Evolutionary conservation across 306 rosid species (phyloP), one percentile per base, ranked within the genome.

Genomic region (Trifolium repens): DNA sequence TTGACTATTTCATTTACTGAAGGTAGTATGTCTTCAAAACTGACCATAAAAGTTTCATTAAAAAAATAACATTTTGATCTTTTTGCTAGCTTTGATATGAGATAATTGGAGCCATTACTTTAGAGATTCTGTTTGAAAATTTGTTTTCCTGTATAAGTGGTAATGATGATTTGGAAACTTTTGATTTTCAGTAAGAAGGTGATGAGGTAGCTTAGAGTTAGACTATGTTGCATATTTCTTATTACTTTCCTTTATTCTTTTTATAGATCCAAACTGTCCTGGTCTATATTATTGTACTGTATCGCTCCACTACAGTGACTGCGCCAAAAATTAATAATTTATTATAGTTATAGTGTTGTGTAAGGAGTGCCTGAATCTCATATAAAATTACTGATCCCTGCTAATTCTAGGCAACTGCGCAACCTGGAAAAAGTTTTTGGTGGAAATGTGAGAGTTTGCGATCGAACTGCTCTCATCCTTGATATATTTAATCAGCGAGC

Each of bases 401-500:
- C 67, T 27, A 60, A 74, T 78, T 64, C 43, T 78, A 94, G 97
- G 91, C 99, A 90, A 85, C 75, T 94, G 83, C 91, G 93, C 73
- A 94, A 94, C 83, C 81, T 94, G 89, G 98, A 91, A 82, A 91
- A 91, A 91, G 75, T 81, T 67, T 94, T 94, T 84, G 97, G 99
- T 63, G 96, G 96, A 77, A 91, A 90, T 73, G 93, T 92, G 73
- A 94, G 99, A 89, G 97, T 94, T 82, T 90, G 99, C 71, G 99
- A 94, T 80, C 93, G 93, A 79, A 90, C 96, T 78, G 92, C 97
- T 49, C 91, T 94, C 68, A 89, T 94, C 86, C 96, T 94, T 74
- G 96, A 94, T 81, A 94, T 88, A 79, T 94, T 94, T 61, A 94
- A 94, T 78, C 99, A 94, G 87, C 88, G 99, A 81, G 99, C 99